phyloP scores from a whole-genome alignment of 164 flowering plant species.

The Liquidambar formosana region DNA sequence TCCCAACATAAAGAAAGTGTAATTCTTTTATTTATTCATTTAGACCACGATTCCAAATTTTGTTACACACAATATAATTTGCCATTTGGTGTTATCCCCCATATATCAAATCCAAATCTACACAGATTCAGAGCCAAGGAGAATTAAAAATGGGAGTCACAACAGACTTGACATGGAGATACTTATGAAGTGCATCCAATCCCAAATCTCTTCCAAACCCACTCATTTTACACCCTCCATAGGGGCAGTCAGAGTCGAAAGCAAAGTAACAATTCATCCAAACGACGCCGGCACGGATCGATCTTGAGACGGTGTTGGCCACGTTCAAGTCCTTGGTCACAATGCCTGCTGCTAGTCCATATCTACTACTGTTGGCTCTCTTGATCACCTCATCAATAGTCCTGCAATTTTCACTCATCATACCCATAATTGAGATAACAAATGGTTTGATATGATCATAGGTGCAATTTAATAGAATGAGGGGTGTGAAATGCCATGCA shows the following conservation, averaged over 20 bases:
- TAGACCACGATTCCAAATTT: too few species aligned
- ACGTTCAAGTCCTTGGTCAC: slow-evolving; percentile 60
- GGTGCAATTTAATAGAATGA: too few species aligned
- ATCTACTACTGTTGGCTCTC: slow-evolving; percentile 63
- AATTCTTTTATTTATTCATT: too few species aligned
- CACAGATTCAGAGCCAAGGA: slow-evolving; percentile 76
- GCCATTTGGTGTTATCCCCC: too few species aligned
- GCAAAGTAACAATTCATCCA: slow-evolving; percentile 79
- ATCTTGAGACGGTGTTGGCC: slow-evolving; percentile 73
- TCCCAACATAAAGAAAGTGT: too few species aligned
- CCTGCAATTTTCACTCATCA: slow-evolving; percentile 48
- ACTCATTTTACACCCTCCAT: slow-evolving; percentile 78
- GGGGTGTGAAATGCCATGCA: too few species aligned
- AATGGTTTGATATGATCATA: too few species aligned
- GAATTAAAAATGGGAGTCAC: slow-evolving; percentile 67
- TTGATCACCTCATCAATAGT: slow-evolving; percentile 65
- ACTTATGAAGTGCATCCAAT: slow-evolving; percentile 60
- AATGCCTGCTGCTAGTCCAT: slow-evolving; percentile 77
- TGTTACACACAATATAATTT: too few species aligned
- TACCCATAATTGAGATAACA: too few species aligned
- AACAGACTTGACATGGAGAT: slow-evolving; percentile 69
- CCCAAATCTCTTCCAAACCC: slow-evolving; percentile 69
- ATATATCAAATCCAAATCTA: too few species aligned
- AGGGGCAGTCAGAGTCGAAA: slow-evolving; percentile 53
- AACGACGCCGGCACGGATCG: slow-evolving; percentile 64